Evolutionary conservation across 2,329 filamentous ascomycete genomes (phyloP), one percentile per base, ranked within the genome.

Genomic region (Tolypocladium endophyticum): DNA sequence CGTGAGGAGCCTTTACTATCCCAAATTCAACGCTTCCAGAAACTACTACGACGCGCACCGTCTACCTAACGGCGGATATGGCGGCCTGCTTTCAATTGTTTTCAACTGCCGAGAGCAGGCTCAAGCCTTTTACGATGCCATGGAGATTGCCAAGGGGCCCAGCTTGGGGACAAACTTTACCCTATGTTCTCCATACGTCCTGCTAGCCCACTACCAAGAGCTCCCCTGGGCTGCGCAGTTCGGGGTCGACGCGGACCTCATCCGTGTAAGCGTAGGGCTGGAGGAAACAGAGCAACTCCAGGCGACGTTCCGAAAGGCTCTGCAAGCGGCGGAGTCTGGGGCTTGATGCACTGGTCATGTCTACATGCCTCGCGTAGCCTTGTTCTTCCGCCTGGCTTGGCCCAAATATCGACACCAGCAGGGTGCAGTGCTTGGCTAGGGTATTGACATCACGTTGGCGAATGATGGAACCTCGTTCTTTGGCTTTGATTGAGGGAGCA

Each of bases 81-180:
- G 94, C 12, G 93, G 93, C 4, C 78, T 99, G 2, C 79, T 99
- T 16, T 96, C 91, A 3, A 86, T 92, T 43, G 90, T 88, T 0
- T 96, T 97, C 68, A 77, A 89, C 65, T 79, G 79, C 1, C 84
- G 81, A 60, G 78, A 80, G 36, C 86, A 92, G 63, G 90, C 93
- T 0, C 78, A 90, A 58, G 82, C 84, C 0, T 97, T 97, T 72
- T 97, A 88, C 73, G 92, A 99, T 73, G 81, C 83, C 16, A 77
- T 99, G 20, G 86, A 95, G 63, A 94, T 92, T 1, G 87, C 91
- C 45, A 99, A 99, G 73, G 94, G 94, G 0, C 94, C 94, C 0
- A 97, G 92, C 73, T 78, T 99, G 56, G 94, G 94, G 2, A 97
- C 94, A 0, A 99, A 99, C 73, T 99, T 99, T 71, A 97, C 94